Conservation (phyloP, 768 basidiomycete species). For the Rubroboletus pulcherrimus region DNA sequence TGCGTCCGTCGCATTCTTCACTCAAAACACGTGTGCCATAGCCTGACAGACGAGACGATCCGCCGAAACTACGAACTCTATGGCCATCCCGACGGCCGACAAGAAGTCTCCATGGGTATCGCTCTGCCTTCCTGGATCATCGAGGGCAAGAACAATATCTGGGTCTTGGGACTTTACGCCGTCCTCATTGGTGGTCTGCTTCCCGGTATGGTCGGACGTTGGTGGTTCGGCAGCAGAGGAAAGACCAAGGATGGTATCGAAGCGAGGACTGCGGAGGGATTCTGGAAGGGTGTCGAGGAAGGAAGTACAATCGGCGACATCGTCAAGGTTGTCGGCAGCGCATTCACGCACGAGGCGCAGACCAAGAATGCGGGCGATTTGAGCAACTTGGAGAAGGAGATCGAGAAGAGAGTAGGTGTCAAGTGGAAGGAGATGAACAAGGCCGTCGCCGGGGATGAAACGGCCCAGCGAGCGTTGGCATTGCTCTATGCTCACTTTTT, state of each 20-base stretch:
- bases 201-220: constrained; percentile 84
- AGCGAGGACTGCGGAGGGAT: constrained; percentile 73
- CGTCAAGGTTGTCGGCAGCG: constrained; percentile 63
- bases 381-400: constrained; percentile 47
- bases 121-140: constrained; percentile 93
- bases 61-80: constrained; percentile 86
- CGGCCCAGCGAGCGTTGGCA: constrained; percentile 51
- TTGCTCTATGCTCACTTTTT: constrained; percentile 85
- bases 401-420: constrained; percentile 45
- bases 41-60: constrained; percentile 88
- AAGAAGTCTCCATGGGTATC: constrained; percentile 90
- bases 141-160: constrained; percentile 85
- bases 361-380: constrained; percentile 37
- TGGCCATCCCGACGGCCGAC: constrained; percentile 96
- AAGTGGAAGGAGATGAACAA: constrained; percentile 53
- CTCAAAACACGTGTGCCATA: constrained; percentile 25
- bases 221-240: constrained; percentile 94
- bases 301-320: constrained; percentile 71
- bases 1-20: background rate
- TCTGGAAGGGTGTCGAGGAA: constrained; percentile 87
- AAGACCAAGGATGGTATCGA: constrained; percentile 92
- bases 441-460: constrained; percentile 36
- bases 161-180: constrained; percentile 87
- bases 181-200: constrained; percentile 83
- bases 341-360: constrained; percentile 56